These are phyloP conservation scores for Boletus tylopilopsis DNA, from an alignment of 768 basidiomycete species.

Conservation along the genomic window DNA sequence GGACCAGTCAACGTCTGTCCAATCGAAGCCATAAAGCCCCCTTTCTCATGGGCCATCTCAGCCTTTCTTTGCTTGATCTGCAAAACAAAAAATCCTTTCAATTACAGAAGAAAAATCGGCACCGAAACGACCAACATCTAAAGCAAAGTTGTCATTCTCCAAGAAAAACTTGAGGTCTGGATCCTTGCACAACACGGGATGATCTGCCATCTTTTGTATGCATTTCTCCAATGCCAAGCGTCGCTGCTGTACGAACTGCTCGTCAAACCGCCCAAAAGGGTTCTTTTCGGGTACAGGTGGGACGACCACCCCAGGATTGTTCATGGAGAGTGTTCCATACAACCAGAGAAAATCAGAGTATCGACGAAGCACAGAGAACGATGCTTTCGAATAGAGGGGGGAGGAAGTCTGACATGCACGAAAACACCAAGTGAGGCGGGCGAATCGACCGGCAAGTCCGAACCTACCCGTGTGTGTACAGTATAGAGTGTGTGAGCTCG, in stretches of 20 bases:
- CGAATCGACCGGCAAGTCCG: background rate
- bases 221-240: constrained; percentile 83
- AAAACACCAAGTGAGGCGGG: background rate
- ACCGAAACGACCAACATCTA: constrained; percentile 62
- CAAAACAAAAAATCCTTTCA: background rate
- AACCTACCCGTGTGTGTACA: constrained; percentile 76
- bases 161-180: constrained; percentile 85
- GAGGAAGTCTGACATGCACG: constrained; percentile 65
- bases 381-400: constrained; percentile 72
- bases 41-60: constrained; percentile 71
- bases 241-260: constrained; percentile 86
- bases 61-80: constrained; percentile 88
- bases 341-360: constrained; percentile 99
- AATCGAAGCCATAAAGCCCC: constrained; percentile 80
- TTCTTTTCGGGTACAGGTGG: constrained; percentile 97
- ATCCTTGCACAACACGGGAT: constrained; percentile 87
- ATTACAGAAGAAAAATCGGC: background rate
- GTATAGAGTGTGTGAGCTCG: constrained; percentile 96
- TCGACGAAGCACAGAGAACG: constrained; percentile 92
- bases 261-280: constrained; percentile 88
- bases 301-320: constrained; percentile 96
- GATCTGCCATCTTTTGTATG: constrained; percentile 88
- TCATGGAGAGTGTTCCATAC: constrained; percentile 79
- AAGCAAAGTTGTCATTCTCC: constrained; percentile 86
- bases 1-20: constrained; percentile 77